Conservation (phyloP, 208 protist species). For the Acanthamoeba healyi region DNA sequence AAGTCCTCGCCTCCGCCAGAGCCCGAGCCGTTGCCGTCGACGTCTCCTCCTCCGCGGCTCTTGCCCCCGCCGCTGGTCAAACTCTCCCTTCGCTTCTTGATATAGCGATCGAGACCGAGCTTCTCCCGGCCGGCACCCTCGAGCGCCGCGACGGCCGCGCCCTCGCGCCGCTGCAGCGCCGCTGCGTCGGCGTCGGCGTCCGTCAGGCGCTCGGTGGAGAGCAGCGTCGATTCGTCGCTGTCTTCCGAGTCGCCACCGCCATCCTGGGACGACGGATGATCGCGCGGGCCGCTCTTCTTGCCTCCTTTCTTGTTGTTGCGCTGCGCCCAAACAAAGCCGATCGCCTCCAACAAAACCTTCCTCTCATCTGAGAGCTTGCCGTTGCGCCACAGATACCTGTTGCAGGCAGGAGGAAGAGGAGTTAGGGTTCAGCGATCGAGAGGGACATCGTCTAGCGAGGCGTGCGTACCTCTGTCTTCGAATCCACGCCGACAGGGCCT, state of each 20-base stretch:
- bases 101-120: conserved; percentile 31
- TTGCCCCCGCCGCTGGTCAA: background rate
- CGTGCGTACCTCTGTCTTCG: background rate
- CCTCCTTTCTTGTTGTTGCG: background rate
- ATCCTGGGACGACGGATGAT: background rate
- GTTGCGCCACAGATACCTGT: conserved; percentile 57
- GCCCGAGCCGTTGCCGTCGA: background rate
- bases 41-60: background rate
- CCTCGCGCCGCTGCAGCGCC: background rate
- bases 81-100: background rate
- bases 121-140: background rate
- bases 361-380: conserved; percentile 68
- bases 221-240: background rate
- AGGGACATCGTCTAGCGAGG: no score
- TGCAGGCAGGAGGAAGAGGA: background rate
- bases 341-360: conserved; percentile 20
- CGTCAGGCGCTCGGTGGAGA: background rate
- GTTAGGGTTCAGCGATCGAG: no score
- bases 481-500: conserved; percentile 62
- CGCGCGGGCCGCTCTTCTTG: background rate
- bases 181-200: background rate
- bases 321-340: conserved; percentile 57
- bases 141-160: background rate
- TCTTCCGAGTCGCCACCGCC: conserved; percentile 33
- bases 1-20: background rate